These are phyloP conservation scores for Eucalyptus tenuipes DNA, from an alignment of 345 rosid species.

Conservation along the genomic window DNA sequence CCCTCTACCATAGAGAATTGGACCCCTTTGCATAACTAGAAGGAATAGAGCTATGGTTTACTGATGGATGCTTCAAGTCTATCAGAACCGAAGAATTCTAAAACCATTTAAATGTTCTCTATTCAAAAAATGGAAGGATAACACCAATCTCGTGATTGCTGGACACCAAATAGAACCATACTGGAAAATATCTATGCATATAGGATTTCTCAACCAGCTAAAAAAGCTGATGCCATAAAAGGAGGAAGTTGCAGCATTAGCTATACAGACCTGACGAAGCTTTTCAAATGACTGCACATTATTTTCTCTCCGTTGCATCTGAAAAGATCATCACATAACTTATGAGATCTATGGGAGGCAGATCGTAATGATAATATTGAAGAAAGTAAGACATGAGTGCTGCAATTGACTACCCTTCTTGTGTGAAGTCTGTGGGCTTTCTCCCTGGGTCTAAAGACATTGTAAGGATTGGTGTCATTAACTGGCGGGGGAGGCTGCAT, in stretches of 20 bases:
- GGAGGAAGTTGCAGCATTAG: not conserved
- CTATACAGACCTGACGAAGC: constrained; percentile 77
- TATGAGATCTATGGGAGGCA: not conserved
- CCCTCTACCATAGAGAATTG: not conserved
- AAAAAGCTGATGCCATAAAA: not conserved
- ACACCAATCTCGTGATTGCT: not conserved
- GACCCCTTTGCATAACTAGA: not conserved
- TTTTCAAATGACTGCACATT: constrained; percentile 98
- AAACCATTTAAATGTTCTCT: not conserved
- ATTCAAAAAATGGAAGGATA: not conserved
- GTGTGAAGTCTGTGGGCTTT: constrained; percentile 96
- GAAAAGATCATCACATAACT: not conserved
- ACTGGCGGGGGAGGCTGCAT: constrained; percentile 96
- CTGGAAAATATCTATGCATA: not conserved
- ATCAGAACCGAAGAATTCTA: not conserved
- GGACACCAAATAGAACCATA: not conserved
- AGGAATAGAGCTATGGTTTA: not conserved
- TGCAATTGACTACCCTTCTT: constrained; percentile 52
- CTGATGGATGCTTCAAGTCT: not conserved
- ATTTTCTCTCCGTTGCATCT: constrained; percentile 99
- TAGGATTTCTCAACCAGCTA: not conserved
- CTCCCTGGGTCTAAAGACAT: constrained; percentile 96
- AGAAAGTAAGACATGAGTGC: not conserved
- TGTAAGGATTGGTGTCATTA: constrained; percentile 92
- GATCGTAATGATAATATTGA: not conserved